Evolutionary conservation across 78 protist species (phyloP).

Genomic region (Bigelowiella natans): DNA sequence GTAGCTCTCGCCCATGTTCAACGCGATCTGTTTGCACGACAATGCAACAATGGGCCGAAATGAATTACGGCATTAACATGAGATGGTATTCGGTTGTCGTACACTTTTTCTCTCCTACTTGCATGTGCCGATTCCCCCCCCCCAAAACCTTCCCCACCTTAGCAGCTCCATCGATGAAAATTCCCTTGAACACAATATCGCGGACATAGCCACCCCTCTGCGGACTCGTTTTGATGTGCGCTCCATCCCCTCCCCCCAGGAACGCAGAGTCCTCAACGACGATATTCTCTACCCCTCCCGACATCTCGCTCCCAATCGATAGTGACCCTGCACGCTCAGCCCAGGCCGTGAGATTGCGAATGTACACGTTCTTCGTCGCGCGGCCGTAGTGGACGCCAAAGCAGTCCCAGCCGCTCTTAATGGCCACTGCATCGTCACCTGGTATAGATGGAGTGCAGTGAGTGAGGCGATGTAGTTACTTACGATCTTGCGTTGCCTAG

Average conservation of each 20-base stretch:
- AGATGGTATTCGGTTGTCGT: not conserved
- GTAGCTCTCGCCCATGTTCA: not conserved
- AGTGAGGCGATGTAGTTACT: too few relatives aligned
- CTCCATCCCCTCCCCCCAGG: not conserved
- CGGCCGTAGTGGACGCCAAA: not conserved
- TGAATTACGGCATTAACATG: too few relatives aligned
- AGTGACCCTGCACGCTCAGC: not conserved
- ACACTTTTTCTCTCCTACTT: not conserved
- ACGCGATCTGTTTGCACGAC: too few relatives aligned
- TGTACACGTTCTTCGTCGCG: not conserved
- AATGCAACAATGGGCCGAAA: too few relatives aligned
- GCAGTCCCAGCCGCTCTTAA: not conserved
- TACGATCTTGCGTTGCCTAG: too few relatives aligned
- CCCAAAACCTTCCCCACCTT: not conserved
- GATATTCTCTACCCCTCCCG: not conserved
- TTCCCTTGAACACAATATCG: not conserved
- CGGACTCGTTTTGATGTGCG: not conserved
- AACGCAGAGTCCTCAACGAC: not conserved
- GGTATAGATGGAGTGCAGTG: too few relatives aligned
- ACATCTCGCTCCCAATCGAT: not conserved
- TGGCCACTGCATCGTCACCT: not conserved
- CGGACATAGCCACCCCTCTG: not conserved
- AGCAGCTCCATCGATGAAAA: not conserved
- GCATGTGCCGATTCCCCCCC: not conserved
- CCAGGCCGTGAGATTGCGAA: not conserved